A percentile compares a stretch with the other conserved stretches of the same genome.
phyloP scores from a whole-genome alignment of 176 grass and related monocot genomes.

The Bothriochloa decipiens region DNA sequence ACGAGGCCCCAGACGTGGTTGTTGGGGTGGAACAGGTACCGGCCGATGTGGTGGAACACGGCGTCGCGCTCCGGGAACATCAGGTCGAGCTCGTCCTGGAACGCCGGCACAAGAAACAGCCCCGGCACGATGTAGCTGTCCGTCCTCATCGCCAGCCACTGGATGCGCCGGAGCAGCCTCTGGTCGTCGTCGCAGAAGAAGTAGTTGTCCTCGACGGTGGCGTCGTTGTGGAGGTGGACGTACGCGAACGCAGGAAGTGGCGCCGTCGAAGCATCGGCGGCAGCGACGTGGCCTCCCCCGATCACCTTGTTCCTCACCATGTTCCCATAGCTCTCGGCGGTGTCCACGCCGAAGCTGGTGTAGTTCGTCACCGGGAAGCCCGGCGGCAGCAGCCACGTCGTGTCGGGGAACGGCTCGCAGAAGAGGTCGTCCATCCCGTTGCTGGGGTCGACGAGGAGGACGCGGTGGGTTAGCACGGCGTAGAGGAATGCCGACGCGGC shows the following conservation, averaged over 20 bases:
- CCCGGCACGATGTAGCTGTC: constrained; percentile 67
- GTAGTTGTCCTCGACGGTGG: neutral
- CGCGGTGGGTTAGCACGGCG: constrained; percentile 65
- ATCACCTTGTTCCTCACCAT: constrained; percentile 52
- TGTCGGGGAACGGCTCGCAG: constrained; percentile 69
- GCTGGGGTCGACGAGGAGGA: constrained; percentile 58
- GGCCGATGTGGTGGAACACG: constrained; percentile 78
- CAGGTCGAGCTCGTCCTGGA: constrained; percentile 49
- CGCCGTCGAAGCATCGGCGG: neutral
- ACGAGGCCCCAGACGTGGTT: constrained; percentile 80
- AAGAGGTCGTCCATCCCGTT: constrained; percentile 47
- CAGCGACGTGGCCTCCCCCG: too few species aligned
- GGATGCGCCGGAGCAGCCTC: constrained; percentile 39
- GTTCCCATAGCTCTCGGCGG: constrained; percentile 51
- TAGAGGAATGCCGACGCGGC: constrained; percentile 73
- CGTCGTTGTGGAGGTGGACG: constrained; percentile 50
- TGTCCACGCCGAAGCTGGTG: constrained; percentile 44
- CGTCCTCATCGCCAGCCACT: constrained; percentile 61
- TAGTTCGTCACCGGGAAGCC: constrained; percentile 54
- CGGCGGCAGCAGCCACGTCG: constrained; percentile 64
- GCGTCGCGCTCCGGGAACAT: constrained; percentile 69
- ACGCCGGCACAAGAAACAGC: constrained; percentile 49
- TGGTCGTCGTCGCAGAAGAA: constrained; percentile 84
- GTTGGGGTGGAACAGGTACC: constrained; percentile 73
- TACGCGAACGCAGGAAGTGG: constrained; percentile 51